phyloP scores from a whole-genome alignment of 257 asterid genomes.

The Rubia yunnanensis region DNA sequence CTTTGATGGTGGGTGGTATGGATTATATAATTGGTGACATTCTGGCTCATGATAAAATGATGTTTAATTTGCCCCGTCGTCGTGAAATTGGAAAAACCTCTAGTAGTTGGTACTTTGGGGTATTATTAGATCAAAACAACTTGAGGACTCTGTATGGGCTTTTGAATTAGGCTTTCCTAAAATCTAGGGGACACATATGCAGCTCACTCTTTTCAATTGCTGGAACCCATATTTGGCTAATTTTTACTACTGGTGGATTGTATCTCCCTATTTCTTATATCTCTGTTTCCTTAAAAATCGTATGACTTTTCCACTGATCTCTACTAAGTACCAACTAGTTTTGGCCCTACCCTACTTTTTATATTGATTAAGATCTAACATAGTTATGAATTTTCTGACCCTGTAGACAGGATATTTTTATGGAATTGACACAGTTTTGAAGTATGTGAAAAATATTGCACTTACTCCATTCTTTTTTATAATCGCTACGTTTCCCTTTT shows the following conservation, averaged over 20 bases:
- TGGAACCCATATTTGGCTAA: not conserved
- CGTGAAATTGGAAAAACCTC: not conserved
- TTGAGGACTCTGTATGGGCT: not conserved
- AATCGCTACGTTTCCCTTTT: too few relatives aligned
- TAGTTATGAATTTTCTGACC: not conserved
- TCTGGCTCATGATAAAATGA: not conserved
- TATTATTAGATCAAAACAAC: not conserved
- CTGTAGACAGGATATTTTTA: not conserved
- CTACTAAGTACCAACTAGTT: not conserved
- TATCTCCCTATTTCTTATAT: too few relatives aligned
- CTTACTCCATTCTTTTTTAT: too few relatives aligned
- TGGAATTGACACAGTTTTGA: not conserved
- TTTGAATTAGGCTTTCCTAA: not conserved
- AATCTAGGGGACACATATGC: not conserved
- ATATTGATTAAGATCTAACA: not conserved
- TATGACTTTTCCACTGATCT: slow-evolving; percentile 1
- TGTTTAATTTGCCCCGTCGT: not conserved
- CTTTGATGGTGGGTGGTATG: not conserved
- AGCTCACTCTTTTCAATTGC: not conserved
- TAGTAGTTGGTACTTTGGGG: not conserved
- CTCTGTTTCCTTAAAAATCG: not conserved
- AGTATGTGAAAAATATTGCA: not conserved
- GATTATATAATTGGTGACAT: not conserved
- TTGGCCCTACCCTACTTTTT: not conserved
- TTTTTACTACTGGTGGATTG: not conserved